Conservation (phyloP, 371 early-diverging fungal species). For the Coemansia sp. region DNA sequence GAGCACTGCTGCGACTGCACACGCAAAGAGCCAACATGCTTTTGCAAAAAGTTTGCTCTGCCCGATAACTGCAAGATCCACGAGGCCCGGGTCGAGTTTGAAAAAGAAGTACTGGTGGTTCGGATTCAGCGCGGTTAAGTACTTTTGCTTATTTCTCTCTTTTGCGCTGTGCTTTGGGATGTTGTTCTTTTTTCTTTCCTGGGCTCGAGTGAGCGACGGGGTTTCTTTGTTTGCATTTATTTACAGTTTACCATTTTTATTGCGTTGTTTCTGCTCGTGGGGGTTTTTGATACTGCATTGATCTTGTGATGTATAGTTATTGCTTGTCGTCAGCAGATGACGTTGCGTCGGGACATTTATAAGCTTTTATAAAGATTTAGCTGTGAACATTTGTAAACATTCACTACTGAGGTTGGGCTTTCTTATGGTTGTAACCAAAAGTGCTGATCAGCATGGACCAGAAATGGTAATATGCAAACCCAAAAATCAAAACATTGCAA, state of each 20-base stretch:
- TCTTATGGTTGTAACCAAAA: too few species aligned
- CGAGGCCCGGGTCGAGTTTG: constrained; percentile 49
- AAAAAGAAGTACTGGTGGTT: constrained; percentile 51
- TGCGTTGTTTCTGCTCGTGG: too few species aligned
- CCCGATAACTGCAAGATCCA: constrained; percentile 47
- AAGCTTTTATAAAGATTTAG: too few species aligned
- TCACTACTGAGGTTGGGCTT: too few species aligned
- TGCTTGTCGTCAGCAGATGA: too few species aligned
- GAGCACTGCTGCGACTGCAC: constrained; percentile 53
- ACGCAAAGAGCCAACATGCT: constrained; percentile 49
- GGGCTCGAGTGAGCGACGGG: neutral
- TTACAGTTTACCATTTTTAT: neutral
- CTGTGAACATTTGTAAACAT: too few species aligned
- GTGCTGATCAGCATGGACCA: too few species aligned
- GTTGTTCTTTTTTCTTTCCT: neutral
- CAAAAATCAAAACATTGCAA: too few species aligned
- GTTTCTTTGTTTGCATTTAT: neutral
- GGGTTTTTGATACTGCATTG: too few species aligned
- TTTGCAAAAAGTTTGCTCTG: constrained; percentile 42
- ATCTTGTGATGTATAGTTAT: too few species aligned
- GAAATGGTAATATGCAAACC: too few species aligned
- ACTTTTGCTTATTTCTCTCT: neutral
- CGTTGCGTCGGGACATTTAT: too few species aligned
- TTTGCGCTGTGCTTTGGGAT: neutral
- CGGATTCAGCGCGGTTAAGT: constrained; percentile 44